Evolutionary conservation across 768 basidiomycete genomes (phyloP).

Genomic region (Leucosporidium yakuticum): DNA sequence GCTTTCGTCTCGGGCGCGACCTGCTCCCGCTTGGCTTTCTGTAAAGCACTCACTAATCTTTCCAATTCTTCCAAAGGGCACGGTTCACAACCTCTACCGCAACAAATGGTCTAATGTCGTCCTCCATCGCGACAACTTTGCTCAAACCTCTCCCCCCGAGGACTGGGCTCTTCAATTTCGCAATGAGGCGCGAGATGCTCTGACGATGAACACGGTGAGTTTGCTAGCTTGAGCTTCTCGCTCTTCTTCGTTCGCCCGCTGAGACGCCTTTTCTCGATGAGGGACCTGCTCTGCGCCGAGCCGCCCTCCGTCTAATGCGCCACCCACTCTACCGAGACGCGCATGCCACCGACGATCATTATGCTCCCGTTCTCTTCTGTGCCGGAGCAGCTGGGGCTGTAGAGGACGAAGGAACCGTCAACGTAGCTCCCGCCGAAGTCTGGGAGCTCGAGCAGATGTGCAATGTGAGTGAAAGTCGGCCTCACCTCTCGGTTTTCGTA

Average conservation of each 20-base stretch:
- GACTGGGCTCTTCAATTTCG: constrained; percentile 33
- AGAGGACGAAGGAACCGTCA: constrained; percentile 22
- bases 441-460: constrained; percentile 33
- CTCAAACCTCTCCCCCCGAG: constrained; percentile 27
- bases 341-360: constrained; percentile 38
- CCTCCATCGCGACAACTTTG: constrained; percentile 29
- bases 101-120: constrained; percentile 16
- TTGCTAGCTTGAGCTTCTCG: not conserved
- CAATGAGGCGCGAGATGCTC: constrained; percentile 20
- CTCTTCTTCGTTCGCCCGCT: not conserved
- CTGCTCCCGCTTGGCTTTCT: too few relatives aligned
- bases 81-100: constrained; percentile 2
- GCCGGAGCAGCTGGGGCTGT: constrained; percentile 31
- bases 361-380: constrained; percentile 33
- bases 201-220: constrained; percentile 27
- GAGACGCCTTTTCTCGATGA: not conserved
- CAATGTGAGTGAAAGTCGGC: not conserved
- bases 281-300: constrained; percentile 8
- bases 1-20: too few relatives aligned
- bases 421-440: constrained; percentile 30
- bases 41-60: not conserved
- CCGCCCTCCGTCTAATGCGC: constrained; percentile 6
- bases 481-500: not conserved
- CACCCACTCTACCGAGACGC: constrained; percentile 10
- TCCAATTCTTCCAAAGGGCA: not conserved